Evolutionary conservation across 257 asterid genomes (phyloP).

Genomic region (Solanum etuberosum): DNA sequence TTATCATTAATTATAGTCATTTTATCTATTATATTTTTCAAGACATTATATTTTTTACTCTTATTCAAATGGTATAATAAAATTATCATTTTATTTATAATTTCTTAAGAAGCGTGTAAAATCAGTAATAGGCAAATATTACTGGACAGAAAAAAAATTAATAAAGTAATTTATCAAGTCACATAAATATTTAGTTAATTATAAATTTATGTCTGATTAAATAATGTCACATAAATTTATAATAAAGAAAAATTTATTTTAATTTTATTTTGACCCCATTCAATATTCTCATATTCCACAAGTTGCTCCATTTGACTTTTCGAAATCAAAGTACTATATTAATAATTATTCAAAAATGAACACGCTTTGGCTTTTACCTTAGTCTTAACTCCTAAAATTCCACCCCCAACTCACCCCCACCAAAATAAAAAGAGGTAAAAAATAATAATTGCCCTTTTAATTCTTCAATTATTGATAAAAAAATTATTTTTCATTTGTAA

Average conservation of each 20-base stretch:
- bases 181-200: background rate
- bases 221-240: background rate
- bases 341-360: background rate
- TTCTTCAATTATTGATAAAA: background rate
- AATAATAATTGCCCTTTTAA: background rate
- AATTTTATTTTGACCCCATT: background rate
- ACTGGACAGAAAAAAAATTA: no score
- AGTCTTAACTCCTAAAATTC: background rate
- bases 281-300: background rate
- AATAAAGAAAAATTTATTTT: background rate
- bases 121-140: no score
- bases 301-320: background rate
- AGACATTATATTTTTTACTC: no score
- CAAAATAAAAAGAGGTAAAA: background rate
- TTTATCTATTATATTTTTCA: no score
- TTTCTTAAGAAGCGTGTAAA: no score
- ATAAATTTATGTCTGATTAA: background rate
- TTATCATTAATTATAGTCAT: no score
- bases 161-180: no score
- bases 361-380: background rate
- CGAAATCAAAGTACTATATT: background rate
- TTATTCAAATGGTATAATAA: no score
- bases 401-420: background rate
- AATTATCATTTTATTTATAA: no score
- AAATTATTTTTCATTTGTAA: rapidly evolving